Evolutionary conservation across 495 filamentous ascomycete species (phyloP).

Genomic region (Apiosordaria backusii): DNA sequence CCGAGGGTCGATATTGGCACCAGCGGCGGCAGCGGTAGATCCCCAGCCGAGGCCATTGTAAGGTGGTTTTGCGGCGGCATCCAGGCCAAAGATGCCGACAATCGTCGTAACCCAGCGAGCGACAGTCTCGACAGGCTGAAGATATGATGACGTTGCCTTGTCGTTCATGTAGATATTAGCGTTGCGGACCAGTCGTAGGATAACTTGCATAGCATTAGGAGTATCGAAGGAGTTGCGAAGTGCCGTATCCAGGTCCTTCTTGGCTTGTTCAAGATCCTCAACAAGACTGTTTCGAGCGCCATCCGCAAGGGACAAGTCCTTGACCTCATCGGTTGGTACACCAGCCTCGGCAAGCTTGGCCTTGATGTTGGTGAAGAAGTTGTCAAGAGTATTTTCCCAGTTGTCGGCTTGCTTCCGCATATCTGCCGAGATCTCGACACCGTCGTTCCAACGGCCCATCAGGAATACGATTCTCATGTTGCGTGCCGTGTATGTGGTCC

Average conservation of each 20-base stretch:
- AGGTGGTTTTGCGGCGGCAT: constrained; percentile 57
- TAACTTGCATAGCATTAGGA: constrained; percentile 64
- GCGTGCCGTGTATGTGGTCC: constrained; percentile 71
- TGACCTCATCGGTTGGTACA: constrained; percentile 44
- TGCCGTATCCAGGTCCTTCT: constrained; percentile 60
- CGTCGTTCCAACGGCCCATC: constrained; percentile 83
- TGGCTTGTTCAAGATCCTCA: constrained; percentile 56
- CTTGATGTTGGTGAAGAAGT: constrained; percentile 83
- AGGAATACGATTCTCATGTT: constrained; percentile 83
- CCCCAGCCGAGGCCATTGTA: constrained; percentile 75
- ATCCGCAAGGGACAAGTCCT: constrained; percentile 38
- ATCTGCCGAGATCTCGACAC: constrained; percentile 84
- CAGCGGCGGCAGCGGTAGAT: constrained; percentile 61
- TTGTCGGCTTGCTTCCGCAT: constrained; percentile 65
- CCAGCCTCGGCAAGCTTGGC: constrained; percentile 51
- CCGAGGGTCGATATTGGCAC: constrained; percentile 41
- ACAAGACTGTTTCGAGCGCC: constrained; percentile 30
- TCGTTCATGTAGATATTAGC: constrained; percentile 67
- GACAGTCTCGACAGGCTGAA: constrained; percentile 54
- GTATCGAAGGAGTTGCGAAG: constrained; percentile 92
- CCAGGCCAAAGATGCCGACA: constrained; percentile 80
- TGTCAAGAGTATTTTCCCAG: constrained; percentile 82
- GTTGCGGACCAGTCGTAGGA: constrained; percentile 70
- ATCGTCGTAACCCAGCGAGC: constrained; percentile 82
- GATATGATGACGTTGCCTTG: constrained; percentile 45